phyloP scores from a whole-genome alignment of 2,329 filamentous ascomycete genomes.

The Colletotrichum trifolii region DNA sequence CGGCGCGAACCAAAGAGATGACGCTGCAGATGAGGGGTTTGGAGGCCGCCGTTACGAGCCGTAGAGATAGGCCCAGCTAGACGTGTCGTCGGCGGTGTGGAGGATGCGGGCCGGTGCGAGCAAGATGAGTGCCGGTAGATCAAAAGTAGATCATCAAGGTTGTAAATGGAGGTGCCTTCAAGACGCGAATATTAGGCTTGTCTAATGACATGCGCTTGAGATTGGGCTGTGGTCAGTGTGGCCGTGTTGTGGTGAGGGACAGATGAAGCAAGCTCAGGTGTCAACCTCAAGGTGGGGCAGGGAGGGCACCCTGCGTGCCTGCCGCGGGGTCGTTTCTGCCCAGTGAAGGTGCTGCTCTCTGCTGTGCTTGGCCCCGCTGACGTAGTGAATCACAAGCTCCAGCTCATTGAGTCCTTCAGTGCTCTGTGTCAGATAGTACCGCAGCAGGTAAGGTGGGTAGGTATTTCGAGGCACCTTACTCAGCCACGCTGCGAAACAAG shows the following conservation, averaged over 20 bases:
- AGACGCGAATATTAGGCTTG: slow-evolving; percentile 16
- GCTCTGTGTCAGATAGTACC: slow-evolving; percentile 7
- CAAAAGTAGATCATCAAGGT: background rate
- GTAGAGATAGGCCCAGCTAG: background rate
- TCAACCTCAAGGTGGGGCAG: background rate
- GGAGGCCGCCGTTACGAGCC: slow-evolving; percentile 1
- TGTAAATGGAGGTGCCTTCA: background rate
- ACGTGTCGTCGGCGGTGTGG: background rate
- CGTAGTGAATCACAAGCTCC: slow-evolving; percentile 18
- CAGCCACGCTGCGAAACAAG: background rate
- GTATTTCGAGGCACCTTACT: background rate
- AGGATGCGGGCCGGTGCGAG: background rate
- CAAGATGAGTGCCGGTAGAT: slow-evolving; percentile 1
- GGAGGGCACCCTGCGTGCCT: slow-evolving; percentile 23
- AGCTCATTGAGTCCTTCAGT: background rate
- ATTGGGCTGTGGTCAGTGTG: slow-evolving; percentile 2
- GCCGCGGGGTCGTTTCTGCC: slow-evolving; percentile 20
- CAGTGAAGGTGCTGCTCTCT: background rate
- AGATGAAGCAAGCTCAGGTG: slow-evolving; percentile 25
- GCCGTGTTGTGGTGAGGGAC: slow-evolving; percentile 20
- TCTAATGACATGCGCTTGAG: slow-evolving; percentile 20
- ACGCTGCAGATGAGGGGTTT: slow-evolving; percentile 30
- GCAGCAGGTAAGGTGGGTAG: background rate
- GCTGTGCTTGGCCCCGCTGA: slow-evolving; percentile 22
- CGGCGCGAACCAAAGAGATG: slow-evolving; percentile 2